Conservation (phyloP, 2,329 filamentous ascomycete species). For the Cercospora sojina region DNA sequence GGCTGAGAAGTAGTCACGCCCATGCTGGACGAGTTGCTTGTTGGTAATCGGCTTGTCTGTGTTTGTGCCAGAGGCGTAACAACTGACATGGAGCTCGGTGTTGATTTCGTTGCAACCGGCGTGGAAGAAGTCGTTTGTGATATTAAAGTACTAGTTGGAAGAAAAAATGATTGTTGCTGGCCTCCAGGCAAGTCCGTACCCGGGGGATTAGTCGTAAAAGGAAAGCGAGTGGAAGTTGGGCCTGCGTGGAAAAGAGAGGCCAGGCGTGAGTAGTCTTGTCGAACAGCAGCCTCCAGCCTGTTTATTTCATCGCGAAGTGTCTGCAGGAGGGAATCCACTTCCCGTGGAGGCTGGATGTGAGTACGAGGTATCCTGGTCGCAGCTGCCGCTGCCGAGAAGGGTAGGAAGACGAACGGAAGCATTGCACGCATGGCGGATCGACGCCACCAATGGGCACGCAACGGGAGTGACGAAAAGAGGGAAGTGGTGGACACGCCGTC, state of each 20-base stretch:
- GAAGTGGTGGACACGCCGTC: conserved; percentile 20
- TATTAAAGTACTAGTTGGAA: conserved; percentile 23
- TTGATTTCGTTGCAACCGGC: not conserved
- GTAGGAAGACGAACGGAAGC: conserved; percentile 27
- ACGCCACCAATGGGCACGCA: conserved; percentile 14
- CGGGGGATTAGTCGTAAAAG: conserved; percentile 15
- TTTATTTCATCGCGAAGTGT: conserved; percentile 22
- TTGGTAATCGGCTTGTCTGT: not conserved
- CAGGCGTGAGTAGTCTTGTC: conserved; percentile 19
- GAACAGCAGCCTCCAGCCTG: conserved; percentile 24
- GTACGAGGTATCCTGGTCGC: conserved; percentile 26
- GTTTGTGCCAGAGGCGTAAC: not conserved
- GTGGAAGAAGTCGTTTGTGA: conserved; percentile 11
- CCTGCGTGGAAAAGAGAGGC: conserved; percentile 21
- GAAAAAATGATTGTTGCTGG: not conserved
- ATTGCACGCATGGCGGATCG: conserved; percentile 24
- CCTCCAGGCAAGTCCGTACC: conserved; percentile 2
- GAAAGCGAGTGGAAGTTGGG: conserved; percentile 9
- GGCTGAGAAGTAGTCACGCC: not conserved
- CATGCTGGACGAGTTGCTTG: conserved; percentile 5
- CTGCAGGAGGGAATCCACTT: conserved; percentile 16
- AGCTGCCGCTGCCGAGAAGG: conserved; percentile 29
- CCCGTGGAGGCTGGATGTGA: conserved; percentile 16
- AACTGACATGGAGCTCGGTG: not conserved
- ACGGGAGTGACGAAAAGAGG: conserved; percentile 13